Base-by-base conservation (phyloP, 352 stramenopile species). In the Phytopythium montanum region DNA sequence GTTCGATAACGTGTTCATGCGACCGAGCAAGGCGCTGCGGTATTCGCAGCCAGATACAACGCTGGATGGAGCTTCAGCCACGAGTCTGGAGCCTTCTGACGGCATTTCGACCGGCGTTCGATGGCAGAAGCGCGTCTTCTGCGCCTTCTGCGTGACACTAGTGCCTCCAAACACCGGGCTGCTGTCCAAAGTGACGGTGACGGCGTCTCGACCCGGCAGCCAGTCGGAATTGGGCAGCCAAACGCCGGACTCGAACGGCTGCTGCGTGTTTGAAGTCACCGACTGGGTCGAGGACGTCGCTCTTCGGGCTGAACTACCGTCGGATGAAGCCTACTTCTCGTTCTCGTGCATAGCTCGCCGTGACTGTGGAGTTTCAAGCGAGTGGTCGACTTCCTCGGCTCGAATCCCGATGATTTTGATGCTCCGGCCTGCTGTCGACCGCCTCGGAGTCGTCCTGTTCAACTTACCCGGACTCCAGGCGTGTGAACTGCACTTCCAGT, bases 271-370 rank as follows among this genome's bases (percentile, higher is more conserved):
- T 52, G 81, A 88, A 48, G 85, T 70, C 50, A 82, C 73, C 0
- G 82, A 90, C 46, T 88, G 81, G 81, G 56, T 62, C 14, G 62
- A 68, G 3, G 69, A 85, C 36, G 68, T 90, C 46, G 46, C 84
- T 21, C 41, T 90, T 2, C 65, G 56, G 36, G 61, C 70, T 10
- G 50, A 33, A 28, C 14, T 68, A 18, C 56, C 70, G 0, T 3
- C 60, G 4, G 64, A 56, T 0, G 59, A 44, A 21, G 68, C 61
- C 1, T 73, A 77, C 38, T 60, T 56, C 3, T 60, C 70, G 5
- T 90, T 76, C 50, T 85, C 76, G 1, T 63, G 45, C 3, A 65
- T 88, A 10, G 56, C 83, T 7, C 38, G 33, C 5, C 25, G 21
- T 5, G 25, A 36, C 28, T 18, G 1, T 10, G 14, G 10, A 26